A percentile compares a stretch with the other conserved stretches of the same genome.
Conservation (phyloP, 768 basidiomycete genomes). For the Suillus fuscotomentosus region DNA sequence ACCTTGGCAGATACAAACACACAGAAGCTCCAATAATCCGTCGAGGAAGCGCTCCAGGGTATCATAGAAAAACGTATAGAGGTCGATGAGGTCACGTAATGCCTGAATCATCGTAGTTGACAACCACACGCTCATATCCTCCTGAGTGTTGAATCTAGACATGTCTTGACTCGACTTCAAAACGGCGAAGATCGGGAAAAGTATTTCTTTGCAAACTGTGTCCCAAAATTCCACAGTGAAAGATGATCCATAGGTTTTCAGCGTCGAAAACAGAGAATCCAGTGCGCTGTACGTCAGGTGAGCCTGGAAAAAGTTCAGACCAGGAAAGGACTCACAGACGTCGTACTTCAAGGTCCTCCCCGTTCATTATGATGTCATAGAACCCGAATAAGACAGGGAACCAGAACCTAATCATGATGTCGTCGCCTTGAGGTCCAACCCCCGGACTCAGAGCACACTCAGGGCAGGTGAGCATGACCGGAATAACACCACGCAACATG, state of each 20-base stretch:
- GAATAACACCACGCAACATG: constrained; percentile 92
- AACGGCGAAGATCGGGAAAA: constrained; percentile 98
- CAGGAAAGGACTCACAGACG: constrained; percentile 67
- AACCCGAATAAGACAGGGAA: constrained; percentile 96
- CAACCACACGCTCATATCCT: constrained; percentile 99
- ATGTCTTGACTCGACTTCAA: constrained; percentile 91
- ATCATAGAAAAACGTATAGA: constrained; percentile 95
- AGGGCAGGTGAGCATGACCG: constrained; percentile 83
- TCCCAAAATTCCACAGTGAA: constrained; percentile 97
- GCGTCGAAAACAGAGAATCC: constrained; percentile 92
- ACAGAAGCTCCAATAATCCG: constrained; percentile 88
- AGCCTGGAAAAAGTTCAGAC: constrained; percentile 1
- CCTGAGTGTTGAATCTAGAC: constrained; percentile 91
- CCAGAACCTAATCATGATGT: constrained; percentile 96
- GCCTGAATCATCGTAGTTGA: constrained; percentile 99
- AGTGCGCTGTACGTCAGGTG: constrained; percentile 63
- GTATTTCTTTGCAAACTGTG: constrained; percentile 90
- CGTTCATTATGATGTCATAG: constrained; percentile 99
- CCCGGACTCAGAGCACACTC: constrained; percentile 52
- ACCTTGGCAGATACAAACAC: constrained; percentile 99
- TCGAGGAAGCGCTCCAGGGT: constrained; percentile 88
- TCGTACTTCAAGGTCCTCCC: constrained; percentile 96
- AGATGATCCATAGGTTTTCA: constrained; percentile 83
- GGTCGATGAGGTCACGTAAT: constrained; percentile 88
- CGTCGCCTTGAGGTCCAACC: constrained; percentile 51